A percentile compares a stretch with the other conserved stretches of the same genome.
Conservation (phyloP, 1,284 basidiomycete species). For the Albatrellus sp. region DNA sequence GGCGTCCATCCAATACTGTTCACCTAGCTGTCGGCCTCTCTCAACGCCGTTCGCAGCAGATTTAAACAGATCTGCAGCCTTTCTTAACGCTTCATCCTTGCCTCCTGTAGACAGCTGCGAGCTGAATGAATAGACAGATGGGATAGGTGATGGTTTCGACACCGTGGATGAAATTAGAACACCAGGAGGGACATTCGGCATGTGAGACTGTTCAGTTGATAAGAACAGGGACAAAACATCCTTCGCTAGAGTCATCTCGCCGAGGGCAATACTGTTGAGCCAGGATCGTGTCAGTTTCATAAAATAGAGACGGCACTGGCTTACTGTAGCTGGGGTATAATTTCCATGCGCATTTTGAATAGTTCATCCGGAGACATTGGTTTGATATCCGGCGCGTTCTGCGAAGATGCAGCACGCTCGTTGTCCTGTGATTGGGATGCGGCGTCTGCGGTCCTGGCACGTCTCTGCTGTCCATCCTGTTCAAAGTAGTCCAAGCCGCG, state of each 20-base stretch:
- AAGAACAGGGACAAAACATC: conserved; percentile 50
- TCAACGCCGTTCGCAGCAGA: conserved; percentile 58
- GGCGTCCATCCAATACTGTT: conserved; percentile 70
- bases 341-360: conserved; percentile 55
- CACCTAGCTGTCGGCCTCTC: conserved; percentile 41
- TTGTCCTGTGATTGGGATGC: conserved; percentile 10
- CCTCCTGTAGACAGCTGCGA: conserved; percentile 60
- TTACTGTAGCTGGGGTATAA: conserved; percentile 60
- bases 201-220: conserved; percentile 12
- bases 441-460: conserved; percentile 12
- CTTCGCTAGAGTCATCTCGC: conserved; percentile 66
- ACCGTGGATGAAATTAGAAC: conserved; percentile 52
- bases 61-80: conserved; percentile 59
- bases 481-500: conserved; percentile 68
- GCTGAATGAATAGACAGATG: conserved; percentile 64
- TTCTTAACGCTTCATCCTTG: conserved; percentile 65
- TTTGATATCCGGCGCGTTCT: conserved; percentile 12
- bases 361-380: conserved; percentile 66
- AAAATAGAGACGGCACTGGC: conserved; percentile 10
- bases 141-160: conserved; percentile 46
- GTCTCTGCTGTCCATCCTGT: conserved; percentile 23
- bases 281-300: not conserved
- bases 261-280: conserved; percentile 45
- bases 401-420: conserved; percentile 4
- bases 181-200: conserved; percentile 19